A percentile compares a stretch with the other conserved stretches of the same genome.
These are phyloP conservation scores for Tanacetum coccineum DNA, from an alignment of 129 eudicot genomes.

Conservation along the genomic window DNA sequence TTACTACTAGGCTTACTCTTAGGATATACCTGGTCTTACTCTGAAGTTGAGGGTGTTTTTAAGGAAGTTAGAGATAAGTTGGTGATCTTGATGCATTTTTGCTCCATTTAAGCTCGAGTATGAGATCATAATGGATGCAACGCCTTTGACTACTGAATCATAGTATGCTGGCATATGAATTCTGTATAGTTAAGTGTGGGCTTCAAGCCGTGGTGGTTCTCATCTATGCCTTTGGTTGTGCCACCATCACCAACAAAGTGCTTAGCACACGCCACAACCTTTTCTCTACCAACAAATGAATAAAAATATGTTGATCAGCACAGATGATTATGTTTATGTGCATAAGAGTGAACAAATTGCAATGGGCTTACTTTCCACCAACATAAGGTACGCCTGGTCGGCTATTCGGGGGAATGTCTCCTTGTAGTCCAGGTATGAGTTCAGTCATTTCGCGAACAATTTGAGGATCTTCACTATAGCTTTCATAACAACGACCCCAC, in stretches of 20 bases:
- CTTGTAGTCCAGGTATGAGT: slow-evolving; percentile 78
- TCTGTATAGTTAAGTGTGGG: slow-evolving; percentile 41
- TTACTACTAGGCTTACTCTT: background rate
- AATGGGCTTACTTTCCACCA: slow-evolving; percentile 61
- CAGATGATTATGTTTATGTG: background rate
- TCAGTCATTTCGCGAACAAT: slow-evolving; percentile 58
- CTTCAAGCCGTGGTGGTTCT: slow-evolving; percentile 55
- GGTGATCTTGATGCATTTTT: slow-evolving; percentile 63
- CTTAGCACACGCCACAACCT: slow-evolving; percentile 68
- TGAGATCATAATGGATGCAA: slow-evolving; percentile 70
- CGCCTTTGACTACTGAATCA: slow-evolving; percentile 65
- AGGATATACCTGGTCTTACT: slow-evolving; percentile 32
- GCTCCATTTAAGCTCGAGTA: slow-evolving; percentile 77
- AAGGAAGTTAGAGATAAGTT: slow-evolving; percentile 56
- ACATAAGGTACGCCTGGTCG: slow-evolving; percentile 68
- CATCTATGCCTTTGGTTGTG: slow-evolving; percentile 65
- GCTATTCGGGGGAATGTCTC: slow-evolving; percentile 46
- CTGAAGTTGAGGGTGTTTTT: slow-evolving; percentile 52
- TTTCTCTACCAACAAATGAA: slow-evolving; percentile 39
- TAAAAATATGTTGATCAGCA: background rate
- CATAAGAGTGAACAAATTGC: background rate
- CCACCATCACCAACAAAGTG: slow-evolving; percentile 89
- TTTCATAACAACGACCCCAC: no score
- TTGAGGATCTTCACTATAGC: no score
- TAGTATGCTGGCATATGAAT: slow-evolving; percentile 84